Evolutionary conservation across 2,329 filamentous ascomycete genomes (phyloP), one percentile per base, ranked within the genome.

Genomic region (Ophiostoma novo-ulmi): DNA sequence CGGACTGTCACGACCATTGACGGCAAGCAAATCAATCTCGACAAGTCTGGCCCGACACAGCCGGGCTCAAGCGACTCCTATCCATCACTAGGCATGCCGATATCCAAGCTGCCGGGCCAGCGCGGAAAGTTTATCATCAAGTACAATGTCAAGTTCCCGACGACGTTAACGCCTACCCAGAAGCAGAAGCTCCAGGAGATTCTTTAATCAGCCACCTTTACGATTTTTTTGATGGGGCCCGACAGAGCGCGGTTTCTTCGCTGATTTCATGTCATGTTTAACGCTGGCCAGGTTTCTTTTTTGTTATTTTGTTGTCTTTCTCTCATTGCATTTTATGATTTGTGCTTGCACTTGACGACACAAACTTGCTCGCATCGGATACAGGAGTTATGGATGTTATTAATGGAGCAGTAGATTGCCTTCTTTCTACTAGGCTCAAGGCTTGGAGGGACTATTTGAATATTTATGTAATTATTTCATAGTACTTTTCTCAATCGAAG

Each of bases 1-100:
- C 88, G 91, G 70, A 96, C 92, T n/a, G 88, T 99, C 31, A 88
- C 89, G 41, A 99, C 94, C 11, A 98, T 99, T 75, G 95, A 99
- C 77, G 92, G 92, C 75, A 94, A 92, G 78, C 91, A 94, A 76
- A 83, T 99, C 75, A 88, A 84, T 69, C 86, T 98, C 55, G 88
- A 92, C 64, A 94, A 93, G 79, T 82, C 85, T 5, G 94, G 94
- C 0, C 94, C 94, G 0, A 98, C 94, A 7, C 90, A 91, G 71
- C 94, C 94, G 0, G 92, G 91, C 14, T 91, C 89, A 78, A 88
- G 88, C 75, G 94, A 97, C 75, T 84, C 85, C 41, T 99, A 91
- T 78, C 95, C 95, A 0, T 86, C 87, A 5, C 84, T 92, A n/a
- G 95, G 95, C 72, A 98, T 99, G 95, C 93, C 94, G 52, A 89